phyloP scores from a whole-genome alignment of 495 filamentous ascomycete genomes.

The Evernia prunastri region DNA sequence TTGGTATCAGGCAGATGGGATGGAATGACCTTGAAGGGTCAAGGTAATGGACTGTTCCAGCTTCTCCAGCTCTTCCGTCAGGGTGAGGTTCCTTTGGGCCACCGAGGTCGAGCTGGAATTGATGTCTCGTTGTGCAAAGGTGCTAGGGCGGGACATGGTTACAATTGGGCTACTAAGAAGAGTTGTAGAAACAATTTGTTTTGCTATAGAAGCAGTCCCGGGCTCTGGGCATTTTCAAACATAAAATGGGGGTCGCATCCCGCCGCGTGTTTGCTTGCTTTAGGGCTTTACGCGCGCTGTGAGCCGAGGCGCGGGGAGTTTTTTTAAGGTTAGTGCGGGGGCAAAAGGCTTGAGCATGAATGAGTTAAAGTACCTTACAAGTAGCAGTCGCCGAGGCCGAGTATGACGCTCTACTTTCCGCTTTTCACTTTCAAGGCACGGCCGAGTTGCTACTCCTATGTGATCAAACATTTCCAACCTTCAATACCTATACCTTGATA shows the following conservation, averaged over 20 bases:
- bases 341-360: too few relatives aligned
- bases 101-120: slow-evolving; percentile 23
- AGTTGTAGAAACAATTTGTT: not conserved
- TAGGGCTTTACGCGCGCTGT: not conserved
- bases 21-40: slow-evolving; percentile 73
- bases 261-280: not conserved
- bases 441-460: not conserved
- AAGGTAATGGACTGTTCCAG: slow-evolving; percentile 95
- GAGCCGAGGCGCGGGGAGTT: not conserved
- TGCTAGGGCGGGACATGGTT: slow-evolving; percentile 46
- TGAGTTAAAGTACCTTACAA: too few relatives aligned
- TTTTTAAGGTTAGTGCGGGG: not conserved
- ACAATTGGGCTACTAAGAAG: not conserved
- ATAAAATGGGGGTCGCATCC: not conserved
- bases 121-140: slow-evolving; percentile 13
- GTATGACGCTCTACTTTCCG: too few relatives aligned
- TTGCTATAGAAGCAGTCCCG: too few relatives aligned
- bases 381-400: too few relatives aligned
- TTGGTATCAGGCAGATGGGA: not conserved
- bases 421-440: not conserved
- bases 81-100: slow-evolving; percentile 59
- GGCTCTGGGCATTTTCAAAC: too few relatives aligned
- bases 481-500: too few relatives aligned
- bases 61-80: slow-evolving; percentile 94
- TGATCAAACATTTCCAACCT: too few relatives aligned